Percentiles rank a stretch among this genome's conserved stretches.
Conservation (phyloP, 2,329 filamentous ascomycete genomes). For the Trichoderma oligosporum region DNA sequence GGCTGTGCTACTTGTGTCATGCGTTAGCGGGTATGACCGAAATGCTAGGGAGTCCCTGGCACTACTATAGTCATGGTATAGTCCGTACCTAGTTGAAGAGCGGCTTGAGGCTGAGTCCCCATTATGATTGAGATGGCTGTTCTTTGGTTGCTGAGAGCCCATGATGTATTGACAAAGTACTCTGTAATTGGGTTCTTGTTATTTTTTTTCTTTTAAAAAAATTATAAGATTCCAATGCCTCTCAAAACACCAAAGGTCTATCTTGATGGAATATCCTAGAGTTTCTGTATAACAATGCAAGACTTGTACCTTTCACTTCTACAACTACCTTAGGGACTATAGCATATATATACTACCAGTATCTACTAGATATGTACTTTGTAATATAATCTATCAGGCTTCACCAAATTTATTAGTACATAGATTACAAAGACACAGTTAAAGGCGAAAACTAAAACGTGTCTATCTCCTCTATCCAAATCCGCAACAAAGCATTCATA, state of each 20-base stretch:
- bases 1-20: constrained; percentile 4
- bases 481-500: not conserved
- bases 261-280: not conserved
- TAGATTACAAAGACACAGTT: constrained; percentile 1
- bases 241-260: not conserved
- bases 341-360: no score
- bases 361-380: no score
- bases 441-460: not conserved
- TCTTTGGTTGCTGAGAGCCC: not conserved
- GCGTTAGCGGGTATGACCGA: constrained; percentile 17
- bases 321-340: no score
- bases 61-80: no score
- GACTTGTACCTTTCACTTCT: no score
- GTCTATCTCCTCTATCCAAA: not conserved
- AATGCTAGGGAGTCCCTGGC: no score
- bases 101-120: constrained; percentile 8
- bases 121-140: not conserved
- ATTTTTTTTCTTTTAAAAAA: no score
- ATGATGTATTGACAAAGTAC: not conserved
- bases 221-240: no score
- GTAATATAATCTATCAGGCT: not conserved
- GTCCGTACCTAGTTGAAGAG: not conserved
- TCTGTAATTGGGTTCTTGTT: not conserved
- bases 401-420: not conserved
- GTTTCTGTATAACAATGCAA: not conserved